Conservation (phyloP, 371 early-diverging fungal species). For the Mortierella sp. region DNA sequence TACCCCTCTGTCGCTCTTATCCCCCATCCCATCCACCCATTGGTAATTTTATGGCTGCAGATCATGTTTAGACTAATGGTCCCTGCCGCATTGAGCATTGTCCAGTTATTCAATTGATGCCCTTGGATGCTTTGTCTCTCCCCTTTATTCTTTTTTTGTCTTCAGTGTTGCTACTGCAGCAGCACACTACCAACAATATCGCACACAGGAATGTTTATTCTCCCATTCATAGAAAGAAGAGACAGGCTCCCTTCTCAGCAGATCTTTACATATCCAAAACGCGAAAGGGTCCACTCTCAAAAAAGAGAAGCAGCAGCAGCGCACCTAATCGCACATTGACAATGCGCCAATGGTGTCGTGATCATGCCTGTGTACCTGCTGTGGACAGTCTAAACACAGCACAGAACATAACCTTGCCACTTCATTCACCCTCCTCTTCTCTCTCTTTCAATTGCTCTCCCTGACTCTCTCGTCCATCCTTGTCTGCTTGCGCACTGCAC, state of each 20-base stretch:
- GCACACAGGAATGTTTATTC: background rate
- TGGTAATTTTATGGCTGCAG: background rate
- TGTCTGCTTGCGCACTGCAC: background rate
- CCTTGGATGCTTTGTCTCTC: background rate
- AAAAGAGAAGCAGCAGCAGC: background rate
- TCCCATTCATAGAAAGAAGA: background rate
- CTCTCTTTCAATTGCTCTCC: background rate
- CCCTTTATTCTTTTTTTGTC: background rate
- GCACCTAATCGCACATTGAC: background rate
- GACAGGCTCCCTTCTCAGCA: background rate
- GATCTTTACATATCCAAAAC: background rate
- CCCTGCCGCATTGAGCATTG: constrained; percentile 2
- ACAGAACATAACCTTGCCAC: background rate
- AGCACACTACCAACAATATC: background rate
- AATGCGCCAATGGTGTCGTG: background rate
- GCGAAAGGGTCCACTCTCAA: constrained; percentile 3
- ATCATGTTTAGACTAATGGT: background rate
- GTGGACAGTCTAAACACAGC: background rate
- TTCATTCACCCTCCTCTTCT: background rate
- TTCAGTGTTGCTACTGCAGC: background rate
- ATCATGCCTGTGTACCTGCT: background rate
- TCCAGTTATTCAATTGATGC: background rate
- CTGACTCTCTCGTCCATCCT: background rate
- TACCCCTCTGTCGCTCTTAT: background rate
- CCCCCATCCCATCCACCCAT: background rate